A percentile compares a stretch with the other conserved stretches of the same genome.
Conservation (phyloP, 306 rosid genomes). For the Cicer chorassanicum region DNA sequence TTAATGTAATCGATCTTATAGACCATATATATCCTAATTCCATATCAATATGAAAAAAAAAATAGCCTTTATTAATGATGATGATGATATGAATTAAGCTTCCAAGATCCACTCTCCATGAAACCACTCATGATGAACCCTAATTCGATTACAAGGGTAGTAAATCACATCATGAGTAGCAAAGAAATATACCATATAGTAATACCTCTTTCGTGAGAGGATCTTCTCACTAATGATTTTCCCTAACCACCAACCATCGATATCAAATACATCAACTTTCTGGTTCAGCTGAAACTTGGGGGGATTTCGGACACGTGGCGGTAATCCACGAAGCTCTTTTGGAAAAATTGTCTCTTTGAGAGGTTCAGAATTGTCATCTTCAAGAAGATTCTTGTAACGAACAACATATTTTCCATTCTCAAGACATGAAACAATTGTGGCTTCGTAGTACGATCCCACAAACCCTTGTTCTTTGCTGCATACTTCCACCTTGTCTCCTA, state of each 20-base stretch:
- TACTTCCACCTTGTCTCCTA: constrained; percentile 23
- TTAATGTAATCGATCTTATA: neutral
- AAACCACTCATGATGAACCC: neutral
- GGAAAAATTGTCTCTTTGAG: constrained; percentile 21
- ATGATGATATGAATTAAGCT: neutral
- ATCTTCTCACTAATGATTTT: neutral
- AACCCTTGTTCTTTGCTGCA: constrained; percentile 1
- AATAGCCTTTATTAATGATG: neutral
- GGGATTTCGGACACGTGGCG: no score
- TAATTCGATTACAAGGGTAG: neutral
- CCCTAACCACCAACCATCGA: neutral
- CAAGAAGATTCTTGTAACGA: neutral
- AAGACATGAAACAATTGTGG: neutral
- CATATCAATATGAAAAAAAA: neutral
- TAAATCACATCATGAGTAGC: neutral
- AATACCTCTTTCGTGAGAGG: neutral
- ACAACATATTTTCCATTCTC: neutral
- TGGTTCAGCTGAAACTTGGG: no score
- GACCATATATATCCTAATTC: neutral
- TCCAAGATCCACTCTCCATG: neutral
- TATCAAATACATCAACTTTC: no score
- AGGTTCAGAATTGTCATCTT: neutral
- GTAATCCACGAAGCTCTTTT: neutral
- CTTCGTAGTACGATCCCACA: neutral
- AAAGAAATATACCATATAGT: neutral